Percentiles rank a stretch among this genome's conserved stretches.
Evolutionary conservation across 768 basidiomycete genomes (phyloP).

Genomic region (Russula abietina): DNA sequence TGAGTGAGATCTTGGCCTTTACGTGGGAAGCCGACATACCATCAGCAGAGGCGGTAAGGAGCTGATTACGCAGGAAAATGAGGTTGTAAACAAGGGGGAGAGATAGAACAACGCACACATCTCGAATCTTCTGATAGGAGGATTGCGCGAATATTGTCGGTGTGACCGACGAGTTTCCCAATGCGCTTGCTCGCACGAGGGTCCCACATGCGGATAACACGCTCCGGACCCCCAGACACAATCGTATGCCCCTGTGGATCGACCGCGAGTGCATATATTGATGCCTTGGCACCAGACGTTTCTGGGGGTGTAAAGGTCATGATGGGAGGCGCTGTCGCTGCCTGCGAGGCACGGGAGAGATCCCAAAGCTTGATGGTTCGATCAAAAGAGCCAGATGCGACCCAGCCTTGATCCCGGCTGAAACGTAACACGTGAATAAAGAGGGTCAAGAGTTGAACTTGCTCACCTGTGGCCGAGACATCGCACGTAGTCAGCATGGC

Average conservation of each 20-base stretch:
- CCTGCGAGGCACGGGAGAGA: constrained; percentile 34
- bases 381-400: constrained; percentile 93
- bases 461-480: constrained; percentile 65
- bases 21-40: constrained; percentile 31
- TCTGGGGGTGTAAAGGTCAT: constrained; percentile 66
- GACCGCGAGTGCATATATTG: constrained; percentile 70
- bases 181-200: constrained; percentile 75
- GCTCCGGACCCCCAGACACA: constrained; percentile 87
- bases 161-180: constrained; percentile 90
- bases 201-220: constrained; percentile 90
- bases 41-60: constrained; percentile 83
- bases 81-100: constrained; percentile 12
- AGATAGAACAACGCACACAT: constrained; percentile 55
- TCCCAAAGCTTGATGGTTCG: constrained; percentile 95
- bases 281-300: constrained; percentile 57
- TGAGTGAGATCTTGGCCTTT: constrained; percentile 8
- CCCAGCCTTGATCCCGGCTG: constrained; percentile 78
- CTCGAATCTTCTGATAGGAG: constrained; percentile 83
- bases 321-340: constrained; percentile 42
- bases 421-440: constrained; percentile 19
- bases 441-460: neutral
- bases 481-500: constrained; percentile 81
- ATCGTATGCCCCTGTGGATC: constrained; percentile 77
- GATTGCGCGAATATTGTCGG: constrained; percentile 92
- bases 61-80: constrained; percentile 33